These are phyloP conservation scores for Penicillium herquei DNA, from an alignment of 495 filamentous ascomycete species.

Conservation along the genomic window DNA sequence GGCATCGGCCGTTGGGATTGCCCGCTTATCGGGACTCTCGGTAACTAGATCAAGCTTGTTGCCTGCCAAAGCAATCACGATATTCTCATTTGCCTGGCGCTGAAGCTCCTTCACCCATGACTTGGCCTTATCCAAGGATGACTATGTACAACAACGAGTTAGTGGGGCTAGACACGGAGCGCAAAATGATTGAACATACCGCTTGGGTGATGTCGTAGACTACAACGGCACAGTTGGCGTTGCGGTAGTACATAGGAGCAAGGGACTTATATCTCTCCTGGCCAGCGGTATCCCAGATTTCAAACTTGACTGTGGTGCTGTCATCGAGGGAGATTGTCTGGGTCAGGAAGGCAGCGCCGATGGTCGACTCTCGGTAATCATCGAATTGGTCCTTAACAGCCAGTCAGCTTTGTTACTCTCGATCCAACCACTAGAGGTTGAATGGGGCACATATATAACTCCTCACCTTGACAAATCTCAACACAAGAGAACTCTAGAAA, in stretches of 20 bases:
- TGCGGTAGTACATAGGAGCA: constrained; percentile 98
- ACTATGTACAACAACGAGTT: constrained; percentile 47
- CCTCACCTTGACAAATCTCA: constrained; percentile 94
- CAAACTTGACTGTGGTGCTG: constrained; percentile 97
- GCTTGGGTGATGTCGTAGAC: constrained; percentile 99
- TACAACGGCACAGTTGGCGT: constrained; percentile 97
- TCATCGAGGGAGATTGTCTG: constrained; percentile 98
- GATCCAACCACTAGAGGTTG: background rate
- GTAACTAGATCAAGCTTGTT: constrained; percentile 96
- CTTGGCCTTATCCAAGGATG: constrained; percentile 97
- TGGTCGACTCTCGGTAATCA: constrained; percentile 98
- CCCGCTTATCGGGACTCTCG: constrained; percentile 88
- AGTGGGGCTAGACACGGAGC: background rate
- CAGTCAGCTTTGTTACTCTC: background rate
- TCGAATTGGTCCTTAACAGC: constrained; percentile 93
- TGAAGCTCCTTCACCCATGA: constrained; percentile 99
- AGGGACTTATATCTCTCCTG: constrained; percentile 98
- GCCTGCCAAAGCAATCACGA: constrained; percentile 95
- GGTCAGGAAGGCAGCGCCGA: constrained; percentile 97
- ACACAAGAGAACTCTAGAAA: constrained; percentile 85
- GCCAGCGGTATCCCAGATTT: constrained; percentile 99
- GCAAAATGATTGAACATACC: constrained; percentile 51
- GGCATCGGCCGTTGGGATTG: constrained; percentile 81
- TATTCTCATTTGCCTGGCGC: constrained; percentile 98
- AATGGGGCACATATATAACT: background rate